Conservation (phyloP, 345 rosid species). For the Sapria himalayana region DNA sequence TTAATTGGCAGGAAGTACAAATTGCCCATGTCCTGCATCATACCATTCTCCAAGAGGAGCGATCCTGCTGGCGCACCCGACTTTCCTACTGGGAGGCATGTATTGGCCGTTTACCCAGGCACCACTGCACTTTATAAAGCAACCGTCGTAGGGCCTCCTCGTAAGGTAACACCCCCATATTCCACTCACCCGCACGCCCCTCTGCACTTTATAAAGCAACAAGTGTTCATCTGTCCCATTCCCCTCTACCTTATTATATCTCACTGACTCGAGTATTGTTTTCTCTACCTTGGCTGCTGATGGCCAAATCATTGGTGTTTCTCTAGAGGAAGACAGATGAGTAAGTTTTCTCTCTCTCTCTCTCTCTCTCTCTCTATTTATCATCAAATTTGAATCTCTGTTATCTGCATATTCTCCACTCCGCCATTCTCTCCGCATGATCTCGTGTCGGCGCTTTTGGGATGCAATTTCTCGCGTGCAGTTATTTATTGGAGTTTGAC, state of each 20-base stretch:
- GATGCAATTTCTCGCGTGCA: too few species aligned
- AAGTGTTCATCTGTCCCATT: too few species aligned
- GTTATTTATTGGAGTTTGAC: constrained; percentile 81
- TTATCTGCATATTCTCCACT: not conserved
- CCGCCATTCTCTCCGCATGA: not conserved
- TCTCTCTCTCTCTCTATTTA: not conserved
- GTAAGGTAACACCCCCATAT: constrained; percentile 48
- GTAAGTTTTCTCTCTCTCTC: constrained; percentile 32
- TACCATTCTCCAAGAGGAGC: constrained; percentile 70
- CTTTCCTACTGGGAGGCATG: constrained; percentile 45
- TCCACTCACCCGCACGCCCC: not conserved
- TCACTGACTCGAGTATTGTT: too few species aligned
- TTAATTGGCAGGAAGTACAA: constrained; percentile 91
- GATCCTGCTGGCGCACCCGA: constrained; percentile 44
- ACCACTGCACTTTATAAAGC: constrained; percentile 94
- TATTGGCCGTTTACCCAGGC: constrained; percentile 98
- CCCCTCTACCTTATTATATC: too few species aligned
- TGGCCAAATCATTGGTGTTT: too few species aligned
- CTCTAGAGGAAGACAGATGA: constrained; percentile 74
- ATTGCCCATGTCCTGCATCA: constrained; percentile 47
- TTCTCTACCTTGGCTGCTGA: too few species aligned
- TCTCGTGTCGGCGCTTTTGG: constrained; percentile 5
- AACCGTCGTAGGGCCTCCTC: constrained; percentile 53
- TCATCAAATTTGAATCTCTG: not conserved
- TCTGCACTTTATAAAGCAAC: too few species aligned